A percentile compares a stretch with the other conserved stretches of the same genome.
phyloP scores from a whole-genome alignment of 257 asterid genomes.

The Solanum infundibuliforme region DNA sequence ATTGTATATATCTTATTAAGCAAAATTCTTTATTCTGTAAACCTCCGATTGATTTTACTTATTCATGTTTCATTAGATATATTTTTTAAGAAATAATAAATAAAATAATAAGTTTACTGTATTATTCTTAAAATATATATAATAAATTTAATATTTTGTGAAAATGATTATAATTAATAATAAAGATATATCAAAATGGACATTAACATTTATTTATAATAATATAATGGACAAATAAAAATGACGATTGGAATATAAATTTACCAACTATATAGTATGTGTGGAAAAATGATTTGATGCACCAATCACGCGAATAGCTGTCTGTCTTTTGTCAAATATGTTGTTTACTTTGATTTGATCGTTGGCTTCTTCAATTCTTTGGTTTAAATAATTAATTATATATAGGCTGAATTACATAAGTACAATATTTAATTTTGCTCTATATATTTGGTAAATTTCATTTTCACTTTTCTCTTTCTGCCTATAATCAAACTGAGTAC shows the following conservation, averaged over 20 bases:
- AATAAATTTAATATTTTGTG: not conserved
- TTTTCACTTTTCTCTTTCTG: not conserved
- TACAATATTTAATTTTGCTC: not conserved
- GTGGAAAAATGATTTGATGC: not conserved
- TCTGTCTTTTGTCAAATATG: not conserved
- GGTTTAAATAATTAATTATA: not conserved
- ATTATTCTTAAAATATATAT: not conserved
- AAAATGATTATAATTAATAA: not conserved
- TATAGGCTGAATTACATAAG: not conserved
- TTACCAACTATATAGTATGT: not conserved
- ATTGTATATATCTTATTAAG: not conserved
- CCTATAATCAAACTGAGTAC: not conserved
- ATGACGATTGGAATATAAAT: not conserved
- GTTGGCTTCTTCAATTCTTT: not conserved
- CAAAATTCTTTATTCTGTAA: not conserved
- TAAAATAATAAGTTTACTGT: not conserved
- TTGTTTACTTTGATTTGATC: not conserved
- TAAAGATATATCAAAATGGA: not conserved
- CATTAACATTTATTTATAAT: accelerated
- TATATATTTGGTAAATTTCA: not conserved
- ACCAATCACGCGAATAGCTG: slow-evolving; percentile 1
- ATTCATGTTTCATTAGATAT: not conserved
- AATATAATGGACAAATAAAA: too few relatives aligned
- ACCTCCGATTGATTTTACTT: not conserved
- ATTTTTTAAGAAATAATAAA: not conserved